Evolutionary conservation across 1,284 basidiomycete species (phyloP).

Genomic region (Ganoderma boninense): DNA sequence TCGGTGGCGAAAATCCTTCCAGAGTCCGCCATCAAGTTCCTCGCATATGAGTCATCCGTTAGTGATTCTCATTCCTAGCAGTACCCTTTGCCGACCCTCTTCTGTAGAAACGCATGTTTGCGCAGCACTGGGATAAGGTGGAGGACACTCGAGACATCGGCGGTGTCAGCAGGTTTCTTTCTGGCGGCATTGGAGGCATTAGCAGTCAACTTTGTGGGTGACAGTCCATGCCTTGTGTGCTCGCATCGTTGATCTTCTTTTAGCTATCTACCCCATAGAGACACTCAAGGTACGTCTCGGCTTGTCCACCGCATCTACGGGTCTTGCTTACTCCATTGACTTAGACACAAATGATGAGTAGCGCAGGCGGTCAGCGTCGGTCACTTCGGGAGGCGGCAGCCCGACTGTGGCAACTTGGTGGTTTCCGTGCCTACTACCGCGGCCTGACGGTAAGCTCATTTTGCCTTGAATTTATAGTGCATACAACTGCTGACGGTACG

Average conservation of each 20-base stretch:
- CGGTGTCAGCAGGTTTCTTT: conserved; percentile 91
- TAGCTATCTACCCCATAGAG: conserved; percentile 91
- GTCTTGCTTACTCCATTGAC: conserved; percentile 19
- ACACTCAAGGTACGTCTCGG: conserved; percentile 75
- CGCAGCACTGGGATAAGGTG: conserved; percentile 90
- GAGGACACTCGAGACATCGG: conserved; percentile 92
- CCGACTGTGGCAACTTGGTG: conserved; percentile 84
- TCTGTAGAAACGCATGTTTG: conserved; percentile 89
- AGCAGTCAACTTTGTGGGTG: conserved; percentile 88
- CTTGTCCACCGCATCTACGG: conserved; percentile 6
- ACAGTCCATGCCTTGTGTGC: conserved; percentile 4
- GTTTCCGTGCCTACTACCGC: conserved; percentile 88
- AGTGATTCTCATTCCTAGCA: conserved; percentile 44
- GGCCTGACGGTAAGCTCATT: conserved; percentile 79
- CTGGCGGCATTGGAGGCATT: conserved; percentile 96
- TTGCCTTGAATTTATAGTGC: neutral
- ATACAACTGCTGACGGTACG: conserved; percentile 10
- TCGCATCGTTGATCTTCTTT: conserved; percentile 26
- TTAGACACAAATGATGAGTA: conserved; percentile 95
- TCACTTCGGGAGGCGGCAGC: conserved; percentile 67
- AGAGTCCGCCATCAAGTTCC: conserved; percentile 98
- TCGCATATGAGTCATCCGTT: conserved; percentile 92
- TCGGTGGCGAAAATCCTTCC: conserved; percentile 94
- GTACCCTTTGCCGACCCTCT: conserved; percentile 13
- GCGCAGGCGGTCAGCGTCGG: conserved; percentile 67